Conservation (phyloP, 139 green algal genomes). For the Chlorella sp. region DNA sequence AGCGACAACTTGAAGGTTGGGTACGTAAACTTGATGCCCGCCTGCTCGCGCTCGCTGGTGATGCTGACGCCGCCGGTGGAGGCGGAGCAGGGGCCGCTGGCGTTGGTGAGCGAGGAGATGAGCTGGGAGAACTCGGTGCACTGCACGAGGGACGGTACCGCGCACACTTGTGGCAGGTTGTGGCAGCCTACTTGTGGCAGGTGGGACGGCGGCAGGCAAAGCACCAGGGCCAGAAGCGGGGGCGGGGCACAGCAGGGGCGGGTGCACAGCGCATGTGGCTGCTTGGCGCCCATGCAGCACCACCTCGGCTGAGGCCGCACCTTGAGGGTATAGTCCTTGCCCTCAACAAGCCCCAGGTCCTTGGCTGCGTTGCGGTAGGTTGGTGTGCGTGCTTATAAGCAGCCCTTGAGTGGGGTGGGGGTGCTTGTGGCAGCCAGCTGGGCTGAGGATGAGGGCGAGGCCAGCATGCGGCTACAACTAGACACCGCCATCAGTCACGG, state of each 20-base stretch:
- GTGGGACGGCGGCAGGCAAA: neutral
- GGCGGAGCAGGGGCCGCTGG: conserved; percentile 5
- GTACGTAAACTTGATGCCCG: conserved; percentile 1
- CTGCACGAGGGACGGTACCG: neutral
- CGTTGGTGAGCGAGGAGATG: neutral
- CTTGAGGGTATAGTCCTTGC: neutral
- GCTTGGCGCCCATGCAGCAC: too few species aligned
- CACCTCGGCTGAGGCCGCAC: too few species aligned
- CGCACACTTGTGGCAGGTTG: neutral
- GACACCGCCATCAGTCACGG: too few species aligned
- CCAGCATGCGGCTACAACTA: too few species aligned
- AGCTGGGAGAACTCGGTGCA: neutral
- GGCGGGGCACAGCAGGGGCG: too few species aligned
- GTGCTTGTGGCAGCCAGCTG: too few species aligned
- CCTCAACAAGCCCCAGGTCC: neutral
- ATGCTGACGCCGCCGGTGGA: conserved; percentile 12
- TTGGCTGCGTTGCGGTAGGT: too few species aligned
- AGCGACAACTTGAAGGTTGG: neutral
- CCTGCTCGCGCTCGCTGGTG: neutral
- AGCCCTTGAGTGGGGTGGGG: too few species aligned
- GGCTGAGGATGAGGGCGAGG: too few species aligned
- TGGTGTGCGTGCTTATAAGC: too few species aligned
- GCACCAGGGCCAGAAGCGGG: neutral
- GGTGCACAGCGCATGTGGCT: too few species aligned
- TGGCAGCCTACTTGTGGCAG: neutral